Percentiles rank a stretch among this genome's conserved stretches.
These are phyloP conservation scores for Neurospora cerealis DNA, from an alignment of 495 filamentous ascomycete genomes.

Conservation along the genomic window DNA sequence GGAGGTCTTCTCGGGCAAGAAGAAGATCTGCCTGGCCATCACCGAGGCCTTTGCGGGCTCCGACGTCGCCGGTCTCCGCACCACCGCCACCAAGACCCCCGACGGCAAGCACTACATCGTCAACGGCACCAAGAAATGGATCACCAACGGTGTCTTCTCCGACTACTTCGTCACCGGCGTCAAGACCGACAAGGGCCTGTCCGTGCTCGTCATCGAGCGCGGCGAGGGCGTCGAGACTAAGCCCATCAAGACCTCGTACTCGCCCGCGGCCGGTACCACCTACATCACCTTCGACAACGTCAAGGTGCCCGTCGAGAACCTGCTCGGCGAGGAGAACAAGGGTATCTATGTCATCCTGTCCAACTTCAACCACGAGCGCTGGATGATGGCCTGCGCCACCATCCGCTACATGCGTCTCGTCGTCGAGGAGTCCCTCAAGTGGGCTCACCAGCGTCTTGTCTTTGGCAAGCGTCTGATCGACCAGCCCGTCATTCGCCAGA, in stretches of 20 bases:
- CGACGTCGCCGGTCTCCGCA: conserved; percentile 75
- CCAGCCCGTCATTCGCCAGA: conserved; percentile 78
- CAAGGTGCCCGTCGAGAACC: conserved; percentile 70
- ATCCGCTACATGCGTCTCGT: conserved; percentile 57
- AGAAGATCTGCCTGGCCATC: conserved; percentile 81
- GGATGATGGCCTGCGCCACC: conserved; percentile 56
- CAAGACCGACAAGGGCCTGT: conserved; percentile 72
- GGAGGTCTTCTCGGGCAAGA: conserved; percentile 70
- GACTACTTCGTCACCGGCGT: conserved; percentile 82
- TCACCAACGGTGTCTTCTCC: conserved; percentile 76
- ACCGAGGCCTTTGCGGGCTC: conserved; percentile 85
- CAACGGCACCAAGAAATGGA: conserved; percentile 91
- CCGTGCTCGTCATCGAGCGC: conserved; percentile 65
- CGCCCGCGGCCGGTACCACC: conserved; percentile 65
- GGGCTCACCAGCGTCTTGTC: conserved; percentile 82
- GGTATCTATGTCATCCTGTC: conserved; percentile 81
- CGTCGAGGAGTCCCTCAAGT: conserved; percentile 80
- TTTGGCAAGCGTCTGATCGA: conserved; percentile 74
- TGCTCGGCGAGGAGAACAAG: conserved; percentile 77
- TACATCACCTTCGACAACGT: conserved; percentile 81
- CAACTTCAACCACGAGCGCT: conserved; percentile 80
- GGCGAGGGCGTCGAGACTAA: conserved; percentile 62
- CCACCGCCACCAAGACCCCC: conserved; percentile 69
- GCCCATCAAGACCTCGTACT: conserved; percentile 81
- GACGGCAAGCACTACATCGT: conserved; percentile 81